Conservation (phyloP, 139 green algal species). For the Picochlorum sp. region DNA sequence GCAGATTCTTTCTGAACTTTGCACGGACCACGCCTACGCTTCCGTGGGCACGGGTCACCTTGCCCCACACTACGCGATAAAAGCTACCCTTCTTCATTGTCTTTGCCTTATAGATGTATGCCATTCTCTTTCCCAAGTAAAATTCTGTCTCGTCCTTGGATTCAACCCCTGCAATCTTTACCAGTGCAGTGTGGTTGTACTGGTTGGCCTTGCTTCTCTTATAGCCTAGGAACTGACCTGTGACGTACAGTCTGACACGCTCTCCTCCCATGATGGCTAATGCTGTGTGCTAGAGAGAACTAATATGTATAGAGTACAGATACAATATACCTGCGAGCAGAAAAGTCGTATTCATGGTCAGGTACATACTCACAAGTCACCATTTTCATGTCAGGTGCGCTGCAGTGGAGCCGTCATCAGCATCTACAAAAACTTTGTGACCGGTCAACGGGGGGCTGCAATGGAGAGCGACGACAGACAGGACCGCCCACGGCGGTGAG, state of each 20-base stretch:
- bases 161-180: conserved; percentile 87
- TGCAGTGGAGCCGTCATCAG: too few species aligned
- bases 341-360: too few species aligned
- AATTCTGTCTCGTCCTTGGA: conserved; percentile 81
- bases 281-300: background rate
- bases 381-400: too few species aligned
- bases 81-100: conserved; percentile 87
- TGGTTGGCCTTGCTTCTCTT: conserved; percentile 72
- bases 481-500: too few species aligned
- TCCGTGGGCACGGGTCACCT: conserved; percentile 81
- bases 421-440: too few species aligned
- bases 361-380: too few species aligned
- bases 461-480: too few species aligned
- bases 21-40: conserved; percentile 79
- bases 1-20: conserved; percentile 95
- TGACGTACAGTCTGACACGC: conserved; percentile 51
- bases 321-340: too few species aligned
- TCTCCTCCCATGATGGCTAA: conserved; percentile 14
- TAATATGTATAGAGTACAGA: background rate
- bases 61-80: conserved; percentile 93
- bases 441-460: too few species aligned
- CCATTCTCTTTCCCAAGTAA: conserved; percentile 94
- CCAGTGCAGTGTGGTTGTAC: conserved; percentile 75
- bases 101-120: conserved; percentile 99
- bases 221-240: conserved; percentile 57